Percentiles rank a stretch among this genome's conserved stretches.
Evolutionary conservation across 331 rosid genomes (phyloP).

Genomic region (Malus hybrid): DNA sequence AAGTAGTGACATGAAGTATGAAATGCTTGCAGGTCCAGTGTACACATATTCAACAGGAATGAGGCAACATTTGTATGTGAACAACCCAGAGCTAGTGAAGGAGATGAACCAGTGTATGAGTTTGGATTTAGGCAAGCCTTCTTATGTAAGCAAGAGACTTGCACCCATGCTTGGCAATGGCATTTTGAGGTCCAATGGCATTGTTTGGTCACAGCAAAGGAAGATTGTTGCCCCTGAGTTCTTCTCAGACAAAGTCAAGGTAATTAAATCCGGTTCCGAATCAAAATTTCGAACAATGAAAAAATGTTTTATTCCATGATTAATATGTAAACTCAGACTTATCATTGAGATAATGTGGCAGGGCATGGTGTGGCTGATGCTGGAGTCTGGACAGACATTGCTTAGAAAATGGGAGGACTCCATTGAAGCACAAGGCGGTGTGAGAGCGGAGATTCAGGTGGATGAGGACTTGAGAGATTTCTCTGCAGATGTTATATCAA

Average conservation of each 20-base stretch:
- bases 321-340: background rate
- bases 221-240: slow-evolving; percentile 89
- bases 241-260: slow-evolving; percentile 87
- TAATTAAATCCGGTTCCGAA: background rate
- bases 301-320: background rate
- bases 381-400: slow-evolving; percentile 50
- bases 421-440: slow-evolving; percentile 34
- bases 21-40: slow-evolving; percentile 40
- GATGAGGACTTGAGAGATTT: slow-evolving; percentile 53
- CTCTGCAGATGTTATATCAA: slow-evolving; percentile 86
- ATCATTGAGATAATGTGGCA: slow-evolving; percentile 18
- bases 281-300: background rate
- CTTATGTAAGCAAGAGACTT: slow-evolving; percentile 55
- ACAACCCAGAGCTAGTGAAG: slow-evolving; percentile 69
- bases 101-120: slow-evolving; percentile 52
- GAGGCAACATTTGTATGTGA: slow-evolving; percentile 72
- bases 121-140: slow-evolving; percentile 81
- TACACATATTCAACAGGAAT: slow-evolving; percentile 77
- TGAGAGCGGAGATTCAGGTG: slow-evolving; percentile 49
- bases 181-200: slow-evolving; percentile 71
- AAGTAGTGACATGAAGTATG: background rate
- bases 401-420: slow-evolving; percentile 51
- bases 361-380: slow-evolving; percentile 77
- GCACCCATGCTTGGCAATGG: slow-evolving; percentile 88
- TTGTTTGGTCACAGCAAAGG: slow-evolving; percentile 70